A percentile compares a stretch with the other conserved stretches of the same genome.
These are phyloP conservation scores for Salvia rosmarinus DNA, from an alignment of 257 asterid genomes.

Conservation along the genomic window DNA sequence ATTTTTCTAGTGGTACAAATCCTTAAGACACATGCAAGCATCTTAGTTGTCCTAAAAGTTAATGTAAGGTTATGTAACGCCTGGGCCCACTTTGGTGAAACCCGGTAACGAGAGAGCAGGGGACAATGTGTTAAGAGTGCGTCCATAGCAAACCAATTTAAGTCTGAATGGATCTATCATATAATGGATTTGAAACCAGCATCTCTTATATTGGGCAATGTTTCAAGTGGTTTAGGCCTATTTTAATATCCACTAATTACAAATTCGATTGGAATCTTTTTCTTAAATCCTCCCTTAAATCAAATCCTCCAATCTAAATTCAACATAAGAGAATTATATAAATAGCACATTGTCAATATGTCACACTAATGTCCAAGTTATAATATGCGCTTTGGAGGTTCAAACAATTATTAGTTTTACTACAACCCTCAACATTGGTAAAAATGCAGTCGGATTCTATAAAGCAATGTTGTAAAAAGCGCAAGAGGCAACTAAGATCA, in stretches of 20 bases:
- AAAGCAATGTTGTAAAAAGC: no score
- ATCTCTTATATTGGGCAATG: not conserved
- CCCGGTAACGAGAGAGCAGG: not conserved
- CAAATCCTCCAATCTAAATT: not conserved
- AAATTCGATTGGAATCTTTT: not conserved
- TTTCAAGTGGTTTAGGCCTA: not conserved
- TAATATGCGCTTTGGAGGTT: not conserved
- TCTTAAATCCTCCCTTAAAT: not conserved
- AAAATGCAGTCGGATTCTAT: not conserved
- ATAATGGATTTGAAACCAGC: not conserved
- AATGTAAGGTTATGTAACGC: not conserved
- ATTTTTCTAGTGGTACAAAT: not conserved
- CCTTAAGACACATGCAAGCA: not conserved
- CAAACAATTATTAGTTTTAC: not conserved
- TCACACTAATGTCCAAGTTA: not conserved
- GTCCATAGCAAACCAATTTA: not conserved
- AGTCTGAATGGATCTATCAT: not conserved
- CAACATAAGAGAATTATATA: not conserved
- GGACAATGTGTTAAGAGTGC: not conserved
- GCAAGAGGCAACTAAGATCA: no score
- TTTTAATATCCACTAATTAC: not conserved
- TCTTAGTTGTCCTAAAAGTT: conserved; percentile 4
- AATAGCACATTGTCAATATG: not conserved
- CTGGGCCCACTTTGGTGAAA: not conserved
- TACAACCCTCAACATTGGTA: not conserved